Evolutionary conservation across 2,329 filamentous ascomycete genomes (phyloP).

Genomic region (Penicillium sp.): DNA sequence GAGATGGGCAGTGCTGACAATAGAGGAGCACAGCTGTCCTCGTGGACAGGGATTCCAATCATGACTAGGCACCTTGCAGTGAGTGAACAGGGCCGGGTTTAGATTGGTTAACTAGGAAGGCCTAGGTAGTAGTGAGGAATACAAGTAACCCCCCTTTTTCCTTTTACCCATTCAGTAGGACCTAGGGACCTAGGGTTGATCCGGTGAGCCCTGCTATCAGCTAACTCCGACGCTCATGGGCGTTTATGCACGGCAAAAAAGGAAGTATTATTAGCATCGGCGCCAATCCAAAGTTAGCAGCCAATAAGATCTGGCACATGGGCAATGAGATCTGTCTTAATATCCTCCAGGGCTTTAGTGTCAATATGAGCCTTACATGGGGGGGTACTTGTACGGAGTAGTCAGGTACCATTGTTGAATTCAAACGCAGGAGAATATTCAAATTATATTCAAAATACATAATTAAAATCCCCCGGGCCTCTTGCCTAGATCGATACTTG

Average conservation of each 20-base stretch:
- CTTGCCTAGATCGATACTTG: conserved; percentile 23
- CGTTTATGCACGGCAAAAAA: conserved; percentile 3
- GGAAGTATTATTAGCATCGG: conserved; percentile 22
- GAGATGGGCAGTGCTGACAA: background rate
- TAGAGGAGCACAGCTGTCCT: conserved; percentile 9
- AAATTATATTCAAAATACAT: background rate
- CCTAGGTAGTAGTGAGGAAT: background rate
- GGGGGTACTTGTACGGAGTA: background rate
- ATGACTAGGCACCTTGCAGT: conserved; percentile 27
- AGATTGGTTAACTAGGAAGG: conserved; percentile 16
- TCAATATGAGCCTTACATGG: background rate
- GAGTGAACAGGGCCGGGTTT: conserved; percentile 8
- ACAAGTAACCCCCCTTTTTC: conserved; percentile 1
- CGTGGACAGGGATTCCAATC: conserved; percentile 26
- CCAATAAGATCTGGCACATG: conserved; percentile 14
- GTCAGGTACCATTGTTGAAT: conserved; percentile 1
- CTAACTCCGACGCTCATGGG: background rate
- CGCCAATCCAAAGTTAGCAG: conserved; percentile 11
- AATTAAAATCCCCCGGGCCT: background rate
- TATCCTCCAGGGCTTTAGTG: background rate
- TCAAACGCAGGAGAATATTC: no score
- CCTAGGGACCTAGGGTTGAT: no score
- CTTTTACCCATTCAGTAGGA: background rate
- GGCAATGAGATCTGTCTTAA: conserved; percentile 14
- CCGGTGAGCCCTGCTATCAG: no score